Base-by-base conservation (phyloP, 2,329 filamentous ascomycete species). In the Fusarium pseudonygamai region DNA sequence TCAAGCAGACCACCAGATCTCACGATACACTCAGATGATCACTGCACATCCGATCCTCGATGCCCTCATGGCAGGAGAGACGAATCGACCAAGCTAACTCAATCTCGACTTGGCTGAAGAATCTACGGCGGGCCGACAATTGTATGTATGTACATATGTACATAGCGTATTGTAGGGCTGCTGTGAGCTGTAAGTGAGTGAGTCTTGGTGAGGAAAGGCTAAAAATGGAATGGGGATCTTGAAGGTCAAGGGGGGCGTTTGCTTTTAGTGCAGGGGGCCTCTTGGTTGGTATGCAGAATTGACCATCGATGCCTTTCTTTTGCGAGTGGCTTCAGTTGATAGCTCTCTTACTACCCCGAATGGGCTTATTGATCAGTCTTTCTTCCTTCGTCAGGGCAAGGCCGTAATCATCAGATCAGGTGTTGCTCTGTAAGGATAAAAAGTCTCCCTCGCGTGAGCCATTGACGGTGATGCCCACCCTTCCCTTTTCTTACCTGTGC, bases 1-100 rank as follows among this genome's bases (percentile, higher is more conserved):
- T 57, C 56, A 62, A 66, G 56, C 60, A 72, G 69, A n/a, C 64
- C 70, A 70, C 56, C 22, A 22, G 36, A 60, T 58, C 69, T 64
- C 39, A 37, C 43, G 69, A 42, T 72, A 70, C 7, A 49, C 70
- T 73, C 70, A 61, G 65, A 73, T 73, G 70, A 73, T 57, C 60
- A 56, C 34, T 49, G 26, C 39, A 36, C 40, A 30, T 28, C 45
- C 56, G 60, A 72, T 72, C 65, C 34, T 64, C 46, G 57, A 62
- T 66, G 59, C 50, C 56, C 46, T 70, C 52, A 67, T 66, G 40
- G 49, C 40, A 24, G 26, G 26, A 47, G 47, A 22, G 46, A 45
- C 24, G 40, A 50, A 69, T 55, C 34, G 22, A 58, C 47, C 9
- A 34, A 26, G 32, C 49, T 53, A 68, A 63, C 37, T 40, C 42